Base-by-base conservation (phyloP, 1,139 yeast species). In the Scheffersomyces titani region DNA sequence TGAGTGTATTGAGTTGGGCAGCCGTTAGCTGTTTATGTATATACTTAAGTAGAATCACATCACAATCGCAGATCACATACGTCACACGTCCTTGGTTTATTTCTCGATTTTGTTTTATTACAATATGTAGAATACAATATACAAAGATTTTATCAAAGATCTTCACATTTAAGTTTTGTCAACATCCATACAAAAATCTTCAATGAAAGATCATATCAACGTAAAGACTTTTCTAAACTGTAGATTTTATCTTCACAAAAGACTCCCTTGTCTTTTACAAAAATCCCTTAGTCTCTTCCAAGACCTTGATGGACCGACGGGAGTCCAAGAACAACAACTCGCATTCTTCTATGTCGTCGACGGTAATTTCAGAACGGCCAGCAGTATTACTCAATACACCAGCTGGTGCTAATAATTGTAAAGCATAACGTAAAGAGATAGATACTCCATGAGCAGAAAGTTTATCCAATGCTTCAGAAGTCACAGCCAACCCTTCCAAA, bases 391-490 rank as follows among this genome's bases (percentile, higher is more conserved):
- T 88, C 63, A 94, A 81, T 51, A 96, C 85, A 54, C 92, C 96
- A 4, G 97, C 88, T 19, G 99, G 99, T 0, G 98, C 88, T 70
- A 94, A 80, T 63, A 94, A 81, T 71, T 96, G 99, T 65, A 94
- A 78, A 16, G 96, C 92, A 70, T 96, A 96, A 73, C 99, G 89
- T 67, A 94, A 80, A 3, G 97, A 91, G 19, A 94, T 89, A 49
- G 78, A 77, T 19, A 85, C 74, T 6, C 98, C 98, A 62, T 88
- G 85, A 24, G 74, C 73, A 2, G 98, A 89, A 62, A 94, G 80
- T 61, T 81, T 80, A 58, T 87, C 89, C 61, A 94, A 81, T 2
- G 97, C 97, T 2, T 81, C 92, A 1, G 81, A 73, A 2, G 84
- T 71, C 46, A 92, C 74, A 24, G 86, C 83, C 57, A 93, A 80